Base-by-base conservation (phyloP, 2,329 filamentous ascomycete genomes). In the Aspergillus ruber region DNA sequence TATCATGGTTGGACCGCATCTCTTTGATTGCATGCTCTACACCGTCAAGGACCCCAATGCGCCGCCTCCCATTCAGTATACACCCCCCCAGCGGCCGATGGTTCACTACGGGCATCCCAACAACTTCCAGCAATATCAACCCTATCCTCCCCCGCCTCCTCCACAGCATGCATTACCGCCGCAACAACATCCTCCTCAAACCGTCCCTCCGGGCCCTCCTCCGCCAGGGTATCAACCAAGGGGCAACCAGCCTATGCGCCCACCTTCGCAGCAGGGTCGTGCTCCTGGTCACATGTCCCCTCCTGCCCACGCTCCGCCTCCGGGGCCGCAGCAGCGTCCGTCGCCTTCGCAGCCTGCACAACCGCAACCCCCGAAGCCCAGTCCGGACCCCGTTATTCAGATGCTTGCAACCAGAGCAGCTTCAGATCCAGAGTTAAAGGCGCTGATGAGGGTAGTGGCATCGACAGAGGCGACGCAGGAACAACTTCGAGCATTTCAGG, bases 1-100 rank as follows among this genome's bases (percentile, higher is more conserved):
- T 47, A 72, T 85, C 44, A 76, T 78, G 29, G 76, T 84, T 43
- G 82, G 83, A 51, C 82, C 82, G 43, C 80, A 84, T 63, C 76
- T 79, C 6, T 81, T 84, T 53, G 78, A 82, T 50, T 78, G 77
- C 15, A 73, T 75, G 55, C 67, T 81, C 20, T 81, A 77, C 58
- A 73, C 74, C 12, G 77, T 80, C 42, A 77, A 78, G 53, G 76
- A 78, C 44, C 68, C 70, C 39, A 67, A 67, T 47, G 59, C 65
- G 25, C 67, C 66, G 40, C 65, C 64, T 9, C 60, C 62, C 6
- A 61, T 68, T 39, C 66, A 70, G 52, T 68, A 69, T 53, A 59
- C 66, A 12, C 61, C 64, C 9, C 57, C 62, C 7, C 69, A 70
- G 44, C 65, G 69, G 39, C 69, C 67, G 23, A 69, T 71, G 62